Conservation (phyloP, 2,329 filamentous ascomycete species). For the Endothia cerciana region DNA sequence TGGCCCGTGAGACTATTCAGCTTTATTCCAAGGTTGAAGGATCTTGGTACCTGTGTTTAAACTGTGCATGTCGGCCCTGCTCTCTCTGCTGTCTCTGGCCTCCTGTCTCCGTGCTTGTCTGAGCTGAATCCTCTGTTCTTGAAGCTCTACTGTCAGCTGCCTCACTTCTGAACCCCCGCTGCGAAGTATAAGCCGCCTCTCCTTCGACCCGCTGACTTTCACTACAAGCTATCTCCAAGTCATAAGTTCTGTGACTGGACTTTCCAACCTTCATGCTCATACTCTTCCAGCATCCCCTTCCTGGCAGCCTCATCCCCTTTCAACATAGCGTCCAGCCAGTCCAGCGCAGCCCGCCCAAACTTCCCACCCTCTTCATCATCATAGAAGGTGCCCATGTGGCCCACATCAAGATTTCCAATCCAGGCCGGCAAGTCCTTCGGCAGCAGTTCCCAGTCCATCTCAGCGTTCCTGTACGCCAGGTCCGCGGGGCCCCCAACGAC, state of each 20-base stretch:
- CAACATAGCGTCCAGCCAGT: conserved; percentile 10
- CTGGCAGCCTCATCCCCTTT: conserved; percentile 8
- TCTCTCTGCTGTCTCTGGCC: no score
- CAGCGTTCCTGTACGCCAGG: conserved; percentile 8
- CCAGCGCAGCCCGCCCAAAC: conserved; percentile 16
- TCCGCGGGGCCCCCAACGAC: conserved; percentile 11
- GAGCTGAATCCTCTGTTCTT: no score
- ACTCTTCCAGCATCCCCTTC: conserved; percentile 14
- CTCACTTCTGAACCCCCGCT: no score
- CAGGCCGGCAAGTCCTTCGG: conserved; percentile 4
- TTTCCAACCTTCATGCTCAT: conserved; percentile 7
- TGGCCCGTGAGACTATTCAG: no score
- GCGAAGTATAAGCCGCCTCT: no score
- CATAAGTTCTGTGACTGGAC: conserved; percentile 6
- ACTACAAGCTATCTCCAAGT: neutral
- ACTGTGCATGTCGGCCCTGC: no score
- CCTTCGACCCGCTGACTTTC: no score
- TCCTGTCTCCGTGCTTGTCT: no score
- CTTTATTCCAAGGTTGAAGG: no score
- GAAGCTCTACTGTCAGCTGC: no score
- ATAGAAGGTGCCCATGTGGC: conserved; percentile 12
- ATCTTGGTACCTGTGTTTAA: no score
- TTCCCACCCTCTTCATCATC: conserved; percentile 1
- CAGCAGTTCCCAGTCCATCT: conserved; percentile 15
- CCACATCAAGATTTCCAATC: conserved; percentile 12